Evolutionary conservation across 768 basidiomycete species (phyloP), one percentile per base, ranked within the genome.

Genomic region (Naematelia aurantialba): DNA sequence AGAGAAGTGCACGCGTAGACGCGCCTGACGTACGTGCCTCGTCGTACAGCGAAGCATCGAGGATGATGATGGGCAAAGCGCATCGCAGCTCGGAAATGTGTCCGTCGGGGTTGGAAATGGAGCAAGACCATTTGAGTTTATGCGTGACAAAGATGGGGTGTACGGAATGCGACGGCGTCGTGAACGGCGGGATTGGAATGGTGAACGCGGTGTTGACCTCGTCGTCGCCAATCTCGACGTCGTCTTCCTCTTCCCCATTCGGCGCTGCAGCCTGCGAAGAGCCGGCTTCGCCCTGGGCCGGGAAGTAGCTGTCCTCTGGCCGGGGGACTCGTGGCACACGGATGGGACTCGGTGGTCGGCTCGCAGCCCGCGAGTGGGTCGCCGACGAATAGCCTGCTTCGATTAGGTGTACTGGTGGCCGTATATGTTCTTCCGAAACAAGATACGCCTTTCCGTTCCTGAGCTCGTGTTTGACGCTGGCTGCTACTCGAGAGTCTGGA

Each of bases 51-150:
- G 83, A 80, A 59, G 82, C 73, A 64, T 92, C 87, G 22, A 97
- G 85, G 49, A 98, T 82, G 70, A 89, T 85, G 30, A 98, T 78
- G 0, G 94, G 94, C 4, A 97, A 81, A 1, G 91, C 91, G 76
- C 94, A 97, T 14, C 92, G 85, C n/a, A 98, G 81, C 76, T 97
- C 91, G 8, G 91, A 93, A 2, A 85, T 87, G 73, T 97, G 94
- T 0, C 92, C 92, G 72, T 97, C 94, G 5, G 82, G 81, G 73
- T 97, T 98, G 62, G 81, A 81, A 70, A 93, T 87, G 53, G 85
- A 79, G 61, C 90, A 87, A 14, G 70, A 77, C 80, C 81, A 81
- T 61, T 81, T 81, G 66, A 97, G 82, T 65, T 81, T 81, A 78
- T 98, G 90, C 1, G 81, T 81, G 21, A 91, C 81, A 19, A 79